Evolutionary conservation across 2,329 filamentous ascomycete species (phyloP), one percentile per base, ranked within the genome.

Genomic region (Colletotrichum sojae): DNA sequence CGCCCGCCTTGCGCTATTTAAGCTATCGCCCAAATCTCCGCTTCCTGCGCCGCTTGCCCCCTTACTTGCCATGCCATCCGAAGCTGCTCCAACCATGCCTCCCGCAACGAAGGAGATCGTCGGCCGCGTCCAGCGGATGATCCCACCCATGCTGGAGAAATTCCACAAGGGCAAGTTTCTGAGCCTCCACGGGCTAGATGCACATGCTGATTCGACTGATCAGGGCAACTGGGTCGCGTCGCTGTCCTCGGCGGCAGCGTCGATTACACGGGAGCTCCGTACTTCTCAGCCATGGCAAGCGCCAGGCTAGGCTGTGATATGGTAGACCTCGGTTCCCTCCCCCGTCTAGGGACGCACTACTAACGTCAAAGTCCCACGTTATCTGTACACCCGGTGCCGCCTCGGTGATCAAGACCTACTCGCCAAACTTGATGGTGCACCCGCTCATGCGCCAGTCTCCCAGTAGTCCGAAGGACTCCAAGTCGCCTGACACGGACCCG

Each of bases 361-460:
- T 20, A 36, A 18, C 22, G 43, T 56, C 40, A 36, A 62, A 94
- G 94, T 94, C 92, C 72, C 95, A 98, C 83, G 92, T 99, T 71
- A 97, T 99, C 77, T 99, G 96, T 85, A 97, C 97, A 69, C 94
- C 93, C 10, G 92, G 89, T 63, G 96, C 96, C 3, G 94, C 88
- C 54, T 86, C 89, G 76, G 95, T 98, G 45, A 97, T 99, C 83
- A 99, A 99, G 84, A 94, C 94, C 4, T 99, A 98, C 84, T 98
- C 95, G 20, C 96, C 96, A 3, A 98, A 98, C 79, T 86, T 99
- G 31, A 99, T 99, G 95, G 96, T 99, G 12, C 96, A 98, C 80
- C 96, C 96, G 1, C 89, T 98, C 73, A 95, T 99, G 90, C 92
- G 94, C 36, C 94, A 96, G 80, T 89, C 90, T 53, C 77, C 81